Conservation (phyloP, 441 rosid species). For the Lepidium campestre region DNA sequence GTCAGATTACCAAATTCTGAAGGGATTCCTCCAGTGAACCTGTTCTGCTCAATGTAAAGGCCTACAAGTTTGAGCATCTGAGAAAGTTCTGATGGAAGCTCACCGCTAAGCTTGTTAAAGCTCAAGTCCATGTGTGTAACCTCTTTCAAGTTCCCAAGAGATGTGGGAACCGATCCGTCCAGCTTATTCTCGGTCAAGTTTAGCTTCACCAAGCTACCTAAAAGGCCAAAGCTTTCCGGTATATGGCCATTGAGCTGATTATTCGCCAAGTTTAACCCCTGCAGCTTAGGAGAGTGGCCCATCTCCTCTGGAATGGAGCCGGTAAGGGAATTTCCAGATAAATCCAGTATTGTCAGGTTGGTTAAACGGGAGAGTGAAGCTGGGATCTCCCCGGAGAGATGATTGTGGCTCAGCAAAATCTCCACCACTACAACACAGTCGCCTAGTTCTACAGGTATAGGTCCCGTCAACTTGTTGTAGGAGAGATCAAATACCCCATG, state of each 20-base stretch:
- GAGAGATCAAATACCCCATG: constrained; percentile 82
- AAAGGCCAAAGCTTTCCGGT: constrained; percentile 59
- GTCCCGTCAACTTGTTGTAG: constrained; percentile 58
- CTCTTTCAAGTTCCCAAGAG: constrained; percentile 69
- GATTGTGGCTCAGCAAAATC: constrained; percentile 57
- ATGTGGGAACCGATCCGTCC: constrained; percentile 49
- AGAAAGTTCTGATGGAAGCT: constrained; percentile 63
- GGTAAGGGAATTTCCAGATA: constrained; percentile 54
- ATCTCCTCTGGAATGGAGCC: constrained; percentile 62
- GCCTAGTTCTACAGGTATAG: constrained; percentile 69
- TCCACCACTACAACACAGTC: constrained; percentile 56
- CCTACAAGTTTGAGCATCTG: constrained; percentile 69
- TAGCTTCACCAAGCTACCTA: constrained; percentile 70
- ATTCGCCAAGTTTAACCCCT: constrained; percentile 75
- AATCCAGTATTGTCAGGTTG: constrained; percentile 70
- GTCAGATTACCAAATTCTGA: constrained; percentile 52
- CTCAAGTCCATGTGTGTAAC: constrained; percentile 84
- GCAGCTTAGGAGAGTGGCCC: constrained; percentile 56
- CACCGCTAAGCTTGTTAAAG: constrained; percentile 52
- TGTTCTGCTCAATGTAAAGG: constrained; percentile 64
- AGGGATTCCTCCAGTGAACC: constrained; percentile 62
- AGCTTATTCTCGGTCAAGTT: constrained; percentile 69
- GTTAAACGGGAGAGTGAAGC: constrained; percentile 52
- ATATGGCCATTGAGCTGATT: constrained; percentile 70
- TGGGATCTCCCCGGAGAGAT: constrained; percentile 70